A percentile compares a stretch with the other conserved stretches of the same genome.
Conservation (phyloP, 805 yeast species). For the Ogataea wickerhamii region DNA sequence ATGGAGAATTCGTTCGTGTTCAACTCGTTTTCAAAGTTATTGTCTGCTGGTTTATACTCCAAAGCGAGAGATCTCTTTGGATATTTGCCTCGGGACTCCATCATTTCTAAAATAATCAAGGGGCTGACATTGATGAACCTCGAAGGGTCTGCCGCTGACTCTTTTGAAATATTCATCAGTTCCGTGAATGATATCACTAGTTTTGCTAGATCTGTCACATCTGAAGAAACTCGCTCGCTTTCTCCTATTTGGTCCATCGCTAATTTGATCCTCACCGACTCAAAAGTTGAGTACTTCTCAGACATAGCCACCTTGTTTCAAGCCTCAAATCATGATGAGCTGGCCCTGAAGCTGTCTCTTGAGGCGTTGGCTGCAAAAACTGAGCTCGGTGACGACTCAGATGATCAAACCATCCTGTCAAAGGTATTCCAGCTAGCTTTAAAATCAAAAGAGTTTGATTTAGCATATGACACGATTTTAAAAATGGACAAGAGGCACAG, state of each 20-base stretch:
- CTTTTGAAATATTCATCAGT: conserved; percentile 31
- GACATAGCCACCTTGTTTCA: conserved; percentile 37
- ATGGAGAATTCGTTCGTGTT: conserved; percentile 20
- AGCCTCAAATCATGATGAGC: conserved; percentile 25
- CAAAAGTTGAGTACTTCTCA: conserved; percentile 35
- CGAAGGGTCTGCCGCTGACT: conserved; percentile 18
- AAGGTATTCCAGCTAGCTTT: conserved; percentile 31
- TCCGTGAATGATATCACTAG: conserved; percentile 28
- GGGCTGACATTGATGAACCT: conserved; percentile 29
- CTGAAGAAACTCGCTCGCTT: conserved; percentile 21
- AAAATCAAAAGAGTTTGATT: conserved; percentile 29
- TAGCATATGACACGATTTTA: conserved; percentile 27
- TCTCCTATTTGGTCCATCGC: conserved; percentile 15
- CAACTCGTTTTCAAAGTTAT: conserved; percentile 22
- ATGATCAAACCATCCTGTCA: conserved; percentile 20
- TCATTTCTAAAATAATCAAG: conserved; percentile 23
- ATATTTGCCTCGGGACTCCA: conserved; percentile 21
- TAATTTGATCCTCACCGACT: conserved; percentile 28
- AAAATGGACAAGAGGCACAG: conserved; percentile 26
- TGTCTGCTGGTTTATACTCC: conserved; percentile 6
- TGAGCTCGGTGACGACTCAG: conserved; percentile 16
- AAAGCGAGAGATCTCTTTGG: conserved; percentile 14
- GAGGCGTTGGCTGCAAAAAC: conserved; percentile 23
- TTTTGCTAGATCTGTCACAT: conserved; percentile 15
- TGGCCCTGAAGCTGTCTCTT: conserved; percentile 36